Percentiles rank a stretch among this genome's conserved stretches.
Conservation (phyloP, 2,329 filamentous ascomycete species). For the Claviceps capensis region DNA sequence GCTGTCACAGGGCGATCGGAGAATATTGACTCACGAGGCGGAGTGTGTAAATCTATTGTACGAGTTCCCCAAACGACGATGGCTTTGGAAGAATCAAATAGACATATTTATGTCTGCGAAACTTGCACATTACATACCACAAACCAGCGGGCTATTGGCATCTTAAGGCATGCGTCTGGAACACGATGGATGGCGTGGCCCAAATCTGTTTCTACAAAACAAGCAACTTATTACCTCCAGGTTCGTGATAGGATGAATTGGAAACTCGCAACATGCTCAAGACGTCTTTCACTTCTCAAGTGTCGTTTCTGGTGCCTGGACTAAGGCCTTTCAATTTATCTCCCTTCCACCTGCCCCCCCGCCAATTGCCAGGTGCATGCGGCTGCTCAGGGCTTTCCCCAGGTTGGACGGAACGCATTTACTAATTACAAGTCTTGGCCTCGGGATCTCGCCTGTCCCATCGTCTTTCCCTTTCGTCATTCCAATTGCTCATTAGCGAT, state of each 20-base stretch:
- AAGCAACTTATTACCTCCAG: not conserved
- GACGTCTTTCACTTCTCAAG: not conserved
- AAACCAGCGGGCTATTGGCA: not conserved
- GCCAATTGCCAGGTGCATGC: conserved; percentile 3
- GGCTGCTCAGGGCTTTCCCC: conserved; percentile 4
- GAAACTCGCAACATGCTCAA: not conserved
- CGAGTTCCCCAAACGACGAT: not conserved
- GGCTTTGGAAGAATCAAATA: not conserved
- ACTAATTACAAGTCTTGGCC: not conserved
- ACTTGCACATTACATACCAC: not conserved
- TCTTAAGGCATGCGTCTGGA: not conserved
- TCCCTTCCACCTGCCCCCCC: conserved; percentile 2
- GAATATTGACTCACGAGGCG: not conserved
- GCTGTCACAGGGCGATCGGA: not conserved
- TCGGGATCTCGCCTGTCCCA: conserved; percentile 3
- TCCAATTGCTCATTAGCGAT: not conserved
- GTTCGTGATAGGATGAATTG: not conserved
- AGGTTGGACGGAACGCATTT: not conserved
- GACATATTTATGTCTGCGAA: not conserved
- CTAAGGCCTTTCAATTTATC: not conserved
- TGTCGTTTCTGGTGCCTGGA: not conserved
- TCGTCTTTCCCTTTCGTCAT: conserved; percentile 4
- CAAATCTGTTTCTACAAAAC: not conserved
- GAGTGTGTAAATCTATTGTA: conserved; percentile 1
- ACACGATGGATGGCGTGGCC: not conserved